phyloP scores from a whole-genome alignment of 1,284 basidiomycete species.

The Irpex sp. region DNA sequence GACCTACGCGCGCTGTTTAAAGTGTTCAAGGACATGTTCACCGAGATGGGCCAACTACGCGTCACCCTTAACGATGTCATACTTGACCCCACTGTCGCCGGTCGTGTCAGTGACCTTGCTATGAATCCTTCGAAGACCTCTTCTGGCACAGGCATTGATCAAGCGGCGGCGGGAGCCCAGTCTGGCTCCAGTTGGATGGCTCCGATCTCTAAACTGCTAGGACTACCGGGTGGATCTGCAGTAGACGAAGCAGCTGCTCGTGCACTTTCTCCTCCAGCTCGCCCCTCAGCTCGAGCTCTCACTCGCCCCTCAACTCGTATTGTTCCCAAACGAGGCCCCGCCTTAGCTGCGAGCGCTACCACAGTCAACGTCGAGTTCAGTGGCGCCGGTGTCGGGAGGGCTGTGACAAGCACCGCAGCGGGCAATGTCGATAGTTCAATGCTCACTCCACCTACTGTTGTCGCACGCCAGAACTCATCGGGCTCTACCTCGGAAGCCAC shows the following conservation, averaged over 20 bases:
- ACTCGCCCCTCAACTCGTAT: conserved; percentile 34
- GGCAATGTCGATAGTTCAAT: conserved; percentile 5
- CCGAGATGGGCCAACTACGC: conserved; percentile 81
- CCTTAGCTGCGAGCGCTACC: conserved; percentile 79
- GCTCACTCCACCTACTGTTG: conserved; percentile 3
- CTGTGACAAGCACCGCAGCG: conserved; percentile 57
- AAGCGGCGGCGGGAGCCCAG: conserved; percentile 27
- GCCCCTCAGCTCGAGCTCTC: conserved; percentile 19
- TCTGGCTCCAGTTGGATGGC: conserved; percentile 71
- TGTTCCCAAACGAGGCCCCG: conserved; percentile 75
- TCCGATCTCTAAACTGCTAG: conserved; percentile 76
- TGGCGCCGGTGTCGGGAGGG: conserved; percentile 68
- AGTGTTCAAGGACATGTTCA: conserved; percentile 82
- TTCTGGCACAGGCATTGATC: conserved; percentile 26
- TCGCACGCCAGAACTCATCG: conserved; percentile 3
- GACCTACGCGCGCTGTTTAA: conserved; percentile 86
- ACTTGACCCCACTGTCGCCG: conserved; percentile 79
- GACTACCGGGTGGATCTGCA: conserved; percentile 20
- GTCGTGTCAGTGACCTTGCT: conserved; percentile 66
- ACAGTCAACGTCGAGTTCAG: conserved; percentile 95
- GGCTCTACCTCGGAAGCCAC: conserved; percentile 18
- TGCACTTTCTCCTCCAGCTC: conserved; percentile 25
- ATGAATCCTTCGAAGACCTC: conserved; percentile 61
- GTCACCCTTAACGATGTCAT: conserved; percentile 87
- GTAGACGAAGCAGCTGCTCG: conserved; percentile 21